Percentiles rank a stretch among this genome's conserved stretches.
Conservation (phyloP, 495 filamentous ascomycete species). For the Xylaria venustula region DNA sequence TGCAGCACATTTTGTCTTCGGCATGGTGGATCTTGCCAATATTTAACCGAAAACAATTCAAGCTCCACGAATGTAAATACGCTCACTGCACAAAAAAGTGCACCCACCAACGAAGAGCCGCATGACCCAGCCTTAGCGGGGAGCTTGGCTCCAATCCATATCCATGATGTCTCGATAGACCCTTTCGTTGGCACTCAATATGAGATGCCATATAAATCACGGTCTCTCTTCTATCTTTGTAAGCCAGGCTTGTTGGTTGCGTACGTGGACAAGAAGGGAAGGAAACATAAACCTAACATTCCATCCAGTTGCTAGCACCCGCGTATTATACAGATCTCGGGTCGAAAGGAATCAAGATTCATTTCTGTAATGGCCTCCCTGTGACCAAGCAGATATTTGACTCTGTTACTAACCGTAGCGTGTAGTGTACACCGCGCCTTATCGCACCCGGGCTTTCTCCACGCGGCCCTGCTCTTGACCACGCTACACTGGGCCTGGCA, state of each 20-base stretch:
- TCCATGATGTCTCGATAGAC: constrained; percentile 21
- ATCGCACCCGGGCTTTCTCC: constrained; percentile 34
- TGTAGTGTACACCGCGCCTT: constrained; percentile 32
- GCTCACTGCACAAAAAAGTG: constrained; percentile 14
- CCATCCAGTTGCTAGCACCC: constrained; percentile 25
- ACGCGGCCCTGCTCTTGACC: constrained; percentile 31
- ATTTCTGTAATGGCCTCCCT: constrained; percentile 27
- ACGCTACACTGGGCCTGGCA: constrained; percentile 35
- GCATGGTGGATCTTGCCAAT: constrained; percentile 32
- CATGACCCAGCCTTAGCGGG: constrained; percentile 3
- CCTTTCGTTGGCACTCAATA: constrained; percentile 29
- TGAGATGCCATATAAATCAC: constrained; percentile 29
- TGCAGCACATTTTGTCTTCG: constrained; percentile 34
- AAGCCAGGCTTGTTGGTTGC: constrained; percentile 13
- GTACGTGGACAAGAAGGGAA: not conserved
- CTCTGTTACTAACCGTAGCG: constrained; percentile 10
- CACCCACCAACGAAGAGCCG: constrained; percentile 11
- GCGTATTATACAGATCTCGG: constrained; percentile 25
- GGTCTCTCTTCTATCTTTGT: constrained; percentile 33
- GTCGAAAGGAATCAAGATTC: constrained; percentile 28
- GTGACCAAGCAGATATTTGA: not conserved
- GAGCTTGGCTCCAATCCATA: constrained; percentile 17
- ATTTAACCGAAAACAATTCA: constrained; percentile 23
- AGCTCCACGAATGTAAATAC: constrained; percentile 16
- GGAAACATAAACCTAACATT: constrained; percentile 10